These are phyloP conservation scores for Colletotrichum magnum DNA, from an alignment of 2,329 filamentous ascomycete genomes.

Conservation along the genomic window DNA sequence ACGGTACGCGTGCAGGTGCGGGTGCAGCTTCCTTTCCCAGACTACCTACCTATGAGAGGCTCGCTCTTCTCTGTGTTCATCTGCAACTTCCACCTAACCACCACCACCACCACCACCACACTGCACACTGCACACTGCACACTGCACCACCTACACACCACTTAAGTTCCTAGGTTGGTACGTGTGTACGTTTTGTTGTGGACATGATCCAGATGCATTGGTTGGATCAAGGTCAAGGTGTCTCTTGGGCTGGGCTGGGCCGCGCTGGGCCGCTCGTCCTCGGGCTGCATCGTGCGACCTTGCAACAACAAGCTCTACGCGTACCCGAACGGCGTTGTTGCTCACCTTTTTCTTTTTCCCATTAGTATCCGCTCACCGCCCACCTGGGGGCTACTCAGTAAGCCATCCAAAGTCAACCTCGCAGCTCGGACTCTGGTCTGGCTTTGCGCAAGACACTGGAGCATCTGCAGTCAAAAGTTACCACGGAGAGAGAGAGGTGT, in stretches of 20 bases:
- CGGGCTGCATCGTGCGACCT: slow-evolving; percentile 18
- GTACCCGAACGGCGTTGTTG: background rate
- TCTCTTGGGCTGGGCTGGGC: slow-evolving; percentile 17
- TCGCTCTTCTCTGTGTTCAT: too few species aligned
- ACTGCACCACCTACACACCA: too few species aligned
- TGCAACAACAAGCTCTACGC: slow-evolving; percentile 1
- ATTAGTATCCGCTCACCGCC: background rate
- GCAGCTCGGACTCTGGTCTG: background rate
- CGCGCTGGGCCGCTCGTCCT: slow-evolving; percentile 5
- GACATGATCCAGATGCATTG: slow-evolving; percentile 10
- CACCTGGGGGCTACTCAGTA: slow-evolving; percentile 8
- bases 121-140: too few species aligned
- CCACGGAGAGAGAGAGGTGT: background rate
- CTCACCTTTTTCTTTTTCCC: slow-evolving; percentile 1
- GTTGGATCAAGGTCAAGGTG: slow-evolving; percentile 16
- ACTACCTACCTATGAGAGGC: background rate
- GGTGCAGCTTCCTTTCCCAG: slow-evolving; percentile 37
- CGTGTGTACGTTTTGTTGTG: background rate
- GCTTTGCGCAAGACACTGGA: too few species aligned
- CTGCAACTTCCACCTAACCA: background rate
- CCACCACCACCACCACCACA: too few species aligned
- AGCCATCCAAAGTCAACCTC: slow-evolving; percentile 6
- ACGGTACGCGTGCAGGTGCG: slow-evolving; percentile 18
- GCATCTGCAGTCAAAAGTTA: too few species aligned
- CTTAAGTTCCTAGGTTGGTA: background rate